These are phyloP conservation scores for Thraustochytrium striatum DNA, from an alignment of 352 stramenopile species.

Conservation along the genomic window DNA sequence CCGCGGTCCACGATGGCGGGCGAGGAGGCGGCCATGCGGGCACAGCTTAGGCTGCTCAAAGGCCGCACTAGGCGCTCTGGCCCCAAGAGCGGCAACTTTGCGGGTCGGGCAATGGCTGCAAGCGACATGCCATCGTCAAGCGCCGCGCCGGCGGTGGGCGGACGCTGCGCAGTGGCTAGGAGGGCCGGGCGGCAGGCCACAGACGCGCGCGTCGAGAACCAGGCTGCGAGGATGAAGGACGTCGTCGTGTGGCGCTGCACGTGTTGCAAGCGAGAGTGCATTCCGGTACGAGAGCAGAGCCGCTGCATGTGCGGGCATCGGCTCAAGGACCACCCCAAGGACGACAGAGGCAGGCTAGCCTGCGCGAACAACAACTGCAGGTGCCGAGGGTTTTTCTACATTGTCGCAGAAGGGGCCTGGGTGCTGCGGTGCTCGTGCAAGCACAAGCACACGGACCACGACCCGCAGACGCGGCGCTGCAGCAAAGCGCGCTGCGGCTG, in stretches of 20 bases:
- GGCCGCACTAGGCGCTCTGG: not conserved
- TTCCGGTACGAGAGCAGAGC: constrained; percentile 68
- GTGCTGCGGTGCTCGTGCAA: constrained; percentile 72
- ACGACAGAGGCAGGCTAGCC: constrained; percentile 58
- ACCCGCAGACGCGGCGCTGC: constrained; percentile 61
- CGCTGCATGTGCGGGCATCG: constrained; percentile 69
- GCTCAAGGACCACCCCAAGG: constrained; percentile 67
- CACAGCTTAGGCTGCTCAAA: no score
- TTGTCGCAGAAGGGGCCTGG: constrained; percentile 72
- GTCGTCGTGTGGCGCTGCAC: constrained; percentile 66
- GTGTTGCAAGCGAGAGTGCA: constrained; percentile 66
- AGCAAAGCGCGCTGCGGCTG: constrained; percentile 64
- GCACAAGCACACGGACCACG: constrained; percentile 70
- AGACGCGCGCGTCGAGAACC: no score
- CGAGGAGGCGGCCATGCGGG: no score
- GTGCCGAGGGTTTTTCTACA: constrained; percentile 67
- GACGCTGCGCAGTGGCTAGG: not conserved
- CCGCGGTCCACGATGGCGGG: no score
- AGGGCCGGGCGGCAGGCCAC: no score
- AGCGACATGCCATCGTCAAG: not conserved
- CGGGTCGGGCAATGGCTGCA: not conserved
- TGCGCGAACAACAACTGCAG: constrained; percentile 63
- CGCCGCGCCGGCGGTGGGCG: not conserved
- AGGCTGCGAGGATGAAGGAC: constrained; percentile 55
- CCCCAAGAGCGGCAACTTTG: not conserved